Percentiles rank a stretch among this genome's conserved stretches.
phyloP scores from a whole-genome alignment of 305 asterid species.

The Plantago lanceolata region DNA sequence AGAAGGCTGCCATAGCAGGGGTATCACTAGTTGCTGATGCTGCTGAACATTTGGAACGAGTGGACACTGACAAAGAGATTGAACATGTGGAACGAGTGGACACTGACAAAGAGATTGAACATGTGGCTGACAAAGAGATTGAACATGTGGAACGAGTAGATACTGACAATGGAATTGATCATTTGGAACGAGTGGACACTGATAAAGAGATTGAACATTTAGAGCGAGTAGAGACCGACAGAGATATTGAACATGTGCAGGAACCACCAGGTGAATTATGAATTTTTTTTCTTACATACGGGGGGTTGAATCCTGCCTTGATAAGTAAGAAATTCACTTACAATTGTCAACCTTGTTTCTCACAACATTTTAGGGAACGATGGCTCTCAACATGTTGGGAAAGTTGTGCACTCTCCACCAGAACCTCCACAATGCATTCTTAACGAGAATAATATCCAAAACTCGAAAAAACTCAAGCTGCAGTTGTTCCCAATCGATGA shows the following conservation, averaged over 20 bases:
- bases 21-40: slow-evolving; percentile 99
- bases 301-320: slow-evolving; percentile 14
- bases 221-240: slow-evolving; percentile 64
- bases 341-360: slow-evolving; percentile 21
- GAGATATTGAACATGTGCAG: slow-evolving; percentile 49
- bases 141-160: slow-evolving; percentile 71
- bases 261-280: slow-evolving; percentile 50
- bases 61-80: slow-evolving; percentile 56
- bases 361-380: slow-evolving; percentile 42
- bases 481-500: slow-evolving; percentile 94
- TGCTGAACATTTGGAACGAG: slow-evolving; percentile 93
- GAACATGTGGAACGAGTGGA: slow-evolving; percentile 71
- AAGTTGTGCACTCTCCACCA: slow-evolving; percentile 39
- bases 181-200: slow-evolving; percentile 70
- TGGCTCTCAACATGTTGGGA: slow-evolving; percentile 45
- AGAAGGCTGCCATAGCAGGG: slow-evolving; percentile 99
- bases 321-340: slow-evolving; percentile 21
- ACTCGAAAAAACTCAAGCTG: slow-evolving; percentile 72
- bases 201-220: slow-evolving; percentile 61
- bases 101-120: slow-evolving; percentile 55
- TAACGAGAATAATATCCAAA: slow-evolving; percentile 42
- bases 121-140: slow-evolving; percentile 69
- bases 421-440: slow-evolving; percentile 29
- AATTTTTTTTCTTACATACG: background rate
- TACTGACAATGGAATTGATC: slow-evolving; percentile 54